Evolutionary conservation across 176 grass and related monocot species (phyloP), one percentile per base, ranked within the genome.

Genomic region (Ensete glaucum): DNA sequence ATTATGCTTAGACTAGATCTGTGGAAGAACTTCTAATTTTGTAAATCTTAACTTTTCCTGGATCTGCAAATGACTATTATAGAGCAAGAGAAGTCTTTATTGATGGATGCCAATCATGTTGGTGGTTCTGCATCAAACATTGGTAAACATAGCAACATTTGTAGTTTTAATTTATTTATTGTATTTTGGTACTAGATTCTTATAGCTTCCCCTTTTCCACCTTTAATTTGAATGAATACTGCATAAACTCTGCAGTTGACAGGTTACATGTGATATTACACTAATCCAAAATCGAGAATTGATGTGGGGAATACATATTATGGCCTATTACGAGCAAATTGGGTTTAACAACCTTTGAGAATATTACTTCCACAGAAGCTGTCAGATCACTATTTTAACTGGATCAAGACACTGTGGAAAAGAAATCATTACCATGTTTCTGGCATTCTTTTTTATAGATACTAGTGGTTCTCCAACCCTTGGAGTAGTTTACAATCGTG

Each of bases 51-150:
- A 91, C 81, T 69, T 83, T 50, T 79, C 50, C 74, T 81, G 85
- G 85, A 81, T 78, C 78, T 76, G 73, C 83, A 78, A 27, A 21
- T 81, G 67, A 73, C 85, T 72, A 79, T 88, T 83, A 77, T 79
- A 74, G 60, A 85, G 65, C 85, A 88, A 81, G 59, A 73, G 63
- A 85, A 76, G 54, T 69, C 80, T 73, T 71, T 65, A 21, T 22
- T 48, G 56, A 62, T 83, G 77, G 80, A 78, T 79, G 77, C 80
- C 74, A 85, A 79, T 10, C 21, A 11, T n/a, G n/a, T 53, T 77
- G 75, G 74, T 76, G 72, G 54, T 78, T 91, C 82, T 10, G 78
- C 73, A 24, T 73, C 85, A 51, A 83, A 76, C 23, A 79, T 79
- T 71, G 83, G 66, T 29, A 72, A 76, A 57, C 16, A 24, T 69